phyloP scores from a whole-genome alignment of 257 asterid species.

The Mitragyna speciosa region DNA sequence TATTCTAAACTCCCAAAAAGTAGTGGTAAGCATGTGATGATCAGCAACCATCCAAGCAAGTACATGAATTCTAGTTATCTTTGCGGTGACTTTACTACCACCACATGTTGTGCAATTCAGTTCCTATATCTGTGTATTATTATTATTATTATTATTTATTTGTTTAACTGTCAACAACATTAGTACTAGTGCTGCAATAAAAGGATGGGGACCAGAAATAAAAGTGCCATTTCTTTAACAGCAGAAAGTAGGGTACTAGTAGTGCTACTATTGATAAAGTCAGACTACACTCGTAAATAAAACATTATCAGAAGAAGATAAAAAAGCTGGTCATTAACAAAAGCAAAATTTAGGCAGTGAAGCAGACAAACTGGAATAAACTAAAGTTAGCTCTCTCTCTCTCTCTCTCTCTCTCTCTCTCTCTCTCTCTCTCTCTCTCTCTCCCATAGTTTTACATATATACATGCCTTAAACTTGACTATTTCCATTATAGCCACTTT shows the following conservation, averaged over 20 bases:
- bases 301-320: conserved; percentile 15
- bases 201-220: not conserved
- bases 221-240: not conserved
- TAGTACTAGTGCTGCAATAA: not conserved
- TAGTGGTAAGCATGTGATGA: conserved; percentile 15
- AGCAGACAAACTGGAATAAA: conserved; percentile 7
- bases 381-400: too few species aligned
- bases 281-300: not conserved
- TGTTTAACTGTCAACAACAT: not conserved
- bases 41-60: not conserved
- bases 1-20: too few species aligned
- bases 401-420: too few species aligned
- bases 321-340: not conserved
- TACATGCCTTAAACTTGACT: not conserved
- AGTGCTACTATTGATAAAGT: not conserved
- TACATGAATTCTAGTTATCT: not conserved
- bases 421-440: too few species aligned
- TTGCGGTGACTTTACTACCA: not conserved
- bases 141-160: too few species aligned
- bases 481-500: not conserved
- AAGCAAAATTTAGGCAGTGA: conserved; percentile 6
- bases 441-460: not conserved
- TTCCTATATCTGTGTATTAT: not conserved
- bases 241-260: not conserved
- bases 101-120: conserved; percentile 8